Conservation (phyloP, 176 grass and related monocot species). For the Pontederia paniculata region DNA sequence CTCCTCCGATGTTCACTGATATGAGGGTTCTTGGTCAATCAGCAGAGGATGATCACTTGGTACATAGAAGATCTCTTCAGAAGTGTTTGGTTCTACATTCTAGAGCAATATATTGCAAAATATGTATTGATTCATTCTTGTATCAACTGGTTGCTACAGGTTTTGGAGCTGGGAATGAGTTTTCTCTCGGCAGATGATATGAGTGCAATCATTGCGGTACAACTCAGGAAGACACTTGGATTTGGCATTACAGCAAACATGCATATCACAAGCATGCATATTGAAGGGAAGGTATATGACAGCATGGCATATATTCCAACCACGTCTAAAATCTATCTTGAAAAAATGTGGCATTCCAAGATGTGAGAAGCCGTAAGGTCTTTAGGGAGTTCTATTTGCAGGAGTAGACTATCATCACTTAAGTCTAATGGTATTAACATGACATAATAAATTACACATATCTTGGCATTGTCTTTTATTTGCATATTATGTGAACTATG, state of each 20-base stretch:
- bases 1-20: conserved; percentile 64
- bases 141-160: conserved; percentile 25
- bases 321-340: too few relatives aligned
- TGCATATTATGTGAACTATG: too few relatives aligned
- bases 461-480: too few relatives aligned
- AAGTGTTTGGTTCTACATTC: conserved; percentile 10
- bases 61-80: conserved; percentile 18
- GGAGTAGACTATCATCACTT: too few relatives aligned
- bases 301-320: too few relatives aligned
- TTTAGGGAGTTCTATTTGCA: too few relatives aligned
- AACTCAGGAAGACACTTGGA: conserved; percentile 59
- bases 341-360: too few relatives aligned
- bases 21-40: conserved; percentile 76
- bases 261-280: conserved; percentile 96
- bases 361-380: too few relatives aligned
- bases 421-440: too few relatives aligned
- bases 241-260: conserved; percentile 80
- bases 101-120: too few relatives aligned
- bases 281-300: conserved; percentile 82
- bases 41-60: conserved; percentile 91
- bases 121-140: too few relatives aligned
- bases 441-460: too few relatives aligned
- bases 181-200: conserved; percentile 89
- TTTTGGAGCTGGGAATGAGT: conserved; percentile 88
- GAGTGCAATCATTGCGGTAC: conserved; percentile 76